Percentiles rank a stretch among this genome's conserved stretches.
phyloP scores from a whole-genome alignment of 768 basidiomycete species.

The Macrolepiota fuliginosa region DNA sequence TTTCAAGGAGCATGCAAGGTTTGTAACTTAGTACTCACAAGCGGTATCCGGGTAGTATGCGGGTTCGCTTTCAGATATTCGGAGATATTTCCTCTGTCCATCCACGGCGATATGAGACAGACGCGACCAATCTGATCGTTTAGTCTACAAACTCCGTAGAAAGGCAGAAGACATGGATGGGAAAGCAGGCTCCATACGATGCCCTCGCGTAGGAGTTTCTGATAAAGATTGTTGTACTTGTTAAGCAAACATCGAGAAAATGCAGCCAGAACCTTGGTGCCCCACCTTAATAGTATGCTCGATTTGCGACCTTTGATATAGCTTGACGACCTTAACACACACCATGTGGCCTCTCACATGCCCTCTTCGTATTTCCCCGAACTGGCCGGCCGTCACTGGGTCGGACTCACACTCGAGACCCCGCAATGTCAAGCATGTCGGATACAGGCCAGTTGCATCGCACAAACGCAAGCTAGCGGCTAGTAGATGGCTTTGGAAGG shows the following conservation, averaged over 20 bases:
- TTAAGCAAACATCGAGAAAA: neutral
- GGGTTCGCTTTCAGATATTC: slow-evolving; percentile 6
- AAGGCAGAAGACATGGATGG: slow-evolving; percentile 13
- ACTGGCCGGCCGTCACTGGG: slow-evolving; percentile 13
- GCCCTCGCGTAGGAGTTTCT: slow-evolving; percentile 10
- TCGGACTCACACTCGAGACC: slow-evolving; percentile 15
- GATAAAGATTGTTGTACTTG: neutral
- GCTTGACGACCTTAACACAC: slow-evolving; percentile 24
- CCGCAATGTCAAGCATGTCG: slow-evolving; percentile 21
- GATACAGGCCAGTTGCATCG: slow-evolving; percentile 23
- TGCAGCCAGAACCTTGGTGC: neutral
- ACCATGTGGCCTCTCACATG: slow-evolving; percentile 17
- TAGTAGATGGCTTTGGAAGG: neutral
- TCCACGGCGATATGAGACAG: slow-evolving; percentile 15
- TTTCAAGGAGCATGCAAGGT: neutral
- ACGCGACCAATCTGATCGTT: neutral
- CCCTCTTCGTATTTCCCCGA: slow-evolving; percentile 28
- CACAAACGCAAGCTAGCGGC: slow-evolving; percentile 16
- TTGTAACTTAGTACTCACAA: neutral
- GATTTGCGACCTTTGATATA: slow-evolving; percentile 21
- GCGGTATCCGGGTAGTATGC: neutral
- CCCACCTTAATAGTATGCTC: slow-evolving; percentile 22
- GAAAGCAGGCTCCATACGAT: slow-evolving; percentile 14
- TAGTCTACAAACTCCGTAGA: slow-evolving; percentile 13
- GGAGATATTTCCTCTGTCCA: slow-evolving; percentile 13